Percentiles rank a stretch among this genome's conserved stretches.
These are phyloP conservation scores for Balakata baccata DNA, from an alignment of 345 rosid species.

Conservation along the genomic window DNA sequence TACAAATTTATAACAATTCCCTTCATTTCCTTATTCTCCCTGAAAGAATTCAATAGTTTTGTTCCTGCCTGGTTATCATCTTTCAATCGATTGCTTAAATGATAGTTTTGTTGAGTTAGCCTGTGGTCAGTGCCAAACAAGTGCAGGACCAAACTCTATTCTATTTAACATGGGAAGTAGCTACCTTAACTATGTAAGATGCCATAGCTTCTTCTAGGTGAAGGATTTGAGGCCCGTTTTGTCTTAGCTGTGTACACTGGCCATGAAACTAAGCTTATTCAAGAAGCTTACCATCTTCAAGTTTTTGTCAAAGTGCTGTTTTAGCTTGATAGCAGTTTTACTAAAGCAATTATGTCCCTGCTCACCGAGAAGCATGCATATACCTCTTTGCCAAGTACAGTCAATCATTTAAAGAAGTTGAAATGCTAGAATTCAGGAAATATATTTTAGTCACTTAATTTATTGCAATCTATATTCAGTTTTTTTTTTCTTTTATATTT, in stretches of 20 bases:
- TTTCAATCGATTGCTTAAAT: background rate
- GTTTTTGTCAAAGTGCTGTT: background rate
- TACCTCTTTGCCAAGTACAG: background rate
- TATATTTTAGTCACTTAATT: background rate
- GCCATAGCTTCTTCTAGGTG: background rate
- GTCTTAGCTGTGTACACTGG: background rate
- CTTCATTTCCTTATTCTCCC: background rate
- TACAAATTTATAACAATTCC: background rate
- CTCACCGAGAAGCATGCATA: background rate
- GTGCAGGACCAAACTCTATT: background rate
- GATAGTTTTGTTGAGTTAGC: background rate
- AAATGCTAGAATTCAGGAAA: background rate
- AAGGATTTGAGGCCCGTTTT: background rate
- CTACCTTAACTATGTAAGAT: background rate
- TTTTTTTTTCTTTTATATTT: no score
- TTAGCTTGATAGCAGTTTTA: background rate
- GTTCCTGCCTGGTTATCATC: background rate
- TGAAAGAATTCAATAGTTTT: background rate
- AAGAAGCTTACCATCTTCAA: background rate
- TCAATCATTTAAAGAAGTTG: background rate
- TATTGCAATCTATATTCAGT: no score
- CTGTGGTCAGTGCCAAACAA: background rate
- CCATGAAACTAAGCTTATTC: background rate
- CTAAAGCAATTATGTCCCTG: background rate
- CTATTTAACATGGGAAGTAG: background rate